Evolutionary conservation across 2,329 filamentous ascomycete species (phyloP), one percentile per base, ranked within the genome.

Genomic region (Lomentospora prolificans): DNA sequence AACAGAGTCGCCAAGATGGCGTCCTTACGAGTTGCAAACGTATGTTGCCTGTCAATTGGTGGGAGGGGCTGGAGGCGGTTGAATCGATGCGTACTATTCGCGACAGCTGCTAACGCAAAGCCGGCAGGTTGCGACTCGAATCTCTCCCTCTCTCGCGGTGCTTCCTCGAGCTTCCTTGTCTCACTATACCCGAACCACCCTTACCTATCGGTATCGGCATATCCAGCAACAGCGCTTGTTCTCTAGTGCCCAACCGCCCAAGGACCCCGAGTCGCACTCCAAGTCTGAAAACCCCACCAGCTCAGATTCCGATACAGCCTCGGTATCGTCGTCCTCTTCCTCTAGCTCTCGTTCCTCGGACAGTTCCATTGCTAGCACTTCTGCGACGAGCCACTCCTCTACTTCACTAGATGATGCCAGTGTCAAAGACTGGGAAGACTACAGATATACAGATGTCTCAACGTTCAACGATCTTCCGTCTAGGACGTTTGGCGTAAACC

Each of bases 401-500:
- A 28, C n/a, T n/a, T 22, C 24, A 10, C 24, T 25, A 48, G 44
- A 27, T 12, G 17, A 48, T 9, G 24, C 9, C n/a, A 30, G n/a
- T 17, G 33, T 19, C 54, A 55, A 69, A 36, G 71, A 73, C 55
- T 75, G 72, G 72, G 72, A 75, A 58, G 70, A 73, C 53, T 70
- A 70, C 4, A 63, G 69, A 2, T 71, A 75, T 57, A 69, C 66
- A 27, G 67, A 67, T 51, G 72, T 75, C 55, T 65, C 71, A 57
- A 69, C 69, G n/a, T 75, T 75, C 31, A 66, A 69, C n/a, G 72
- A 75, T 57, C 65, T 75, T 2, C 72, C 72, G 3, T 72, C 73
- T 59, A 68, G 72, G n/a, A 64, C 72, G 63, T 97, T 97, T 63
- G 94, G 94, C 14, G 85, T 91, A 63, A 99, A 99, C 64, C 94